Evolutionary conservation across 2,329 filamentous ascomycete genomes (phyloP).

Genomic region (Huntiella decipiens): DNA sequence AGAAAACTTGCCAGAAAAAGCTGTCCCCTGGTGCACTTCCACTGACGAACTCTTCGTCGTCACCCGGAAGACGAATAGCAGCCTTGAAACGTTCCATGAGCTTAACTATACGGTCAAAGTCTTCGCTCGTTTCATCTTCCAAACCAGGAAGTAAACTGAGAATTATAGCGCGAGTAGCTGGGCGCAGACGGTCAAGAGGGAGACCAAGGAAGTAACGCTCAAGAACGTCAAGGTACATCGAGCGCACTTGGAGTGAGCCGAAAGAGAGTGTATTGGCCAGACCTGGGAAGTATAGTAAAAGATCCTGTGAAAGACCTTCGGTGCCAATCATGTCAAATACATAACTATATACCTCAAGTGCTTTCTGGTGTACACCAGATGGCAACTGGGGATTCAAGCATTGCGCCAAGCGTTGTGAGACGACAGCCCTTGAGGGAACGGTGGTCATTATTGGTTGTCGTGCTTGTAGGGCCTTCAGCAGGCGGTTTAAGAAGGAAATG

Average conservation of each 20-base stretch:
- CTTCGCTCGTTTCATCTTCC: slow-evolving; percentile 92
- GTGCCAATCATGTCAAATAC: slow-evolving; percentile 73
- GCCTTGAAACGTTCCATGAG: slow-evolving; percentile 62
- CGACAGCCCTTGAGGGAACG: slow-evolving; percentile 63
- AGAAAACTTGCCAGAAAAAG: slow-evolving; percentile 98
- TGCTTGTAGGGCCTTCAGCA: slow-evolving; percentile 83
- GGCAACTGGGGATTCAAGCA: slow-evolving; percentile 85
- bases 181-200: slow-evolving; percentile 52
- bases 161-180: slow-evolving; percentile 78
- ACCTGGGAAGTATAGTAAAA: slow-evolving; percentile 77
- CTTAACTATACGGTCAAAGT: slow-evolving; percentile 73
- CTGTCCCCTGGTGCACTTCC: slow-evolving; percentile 48
- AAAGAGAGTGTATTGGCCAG: slow-evolving; percentile 81
- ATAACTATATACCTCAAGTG: slow-evolving; percentile 80
- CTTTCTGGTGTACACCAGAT: slow-evolving; percentile 93
- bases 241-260: slow-evolving; percentile 77
- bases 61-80: slow-evolving; percentile 33
- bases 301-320: slow-evolving; percentile 61
- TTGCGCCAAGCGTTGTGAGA: slow-evolving; percentile 84
- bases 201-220: slow-evolving; percentile 63
- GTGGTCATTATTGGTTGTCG: slow-evolving; percentile 52
- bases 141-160: slow-evolving; percentile 76
- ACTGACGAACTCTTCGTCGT: slow-evolving; percentile 25
- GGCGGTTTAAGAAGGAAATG: slow-evolving; percentile 81
- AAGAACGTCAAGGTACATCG: slow-evolving; percentile 65